Evolutionary conservation across 805 yeast species (phyloP), one percentile per base, ranked within the genome.

Genomic region (Myxozyma lipomycoides): DNA sequence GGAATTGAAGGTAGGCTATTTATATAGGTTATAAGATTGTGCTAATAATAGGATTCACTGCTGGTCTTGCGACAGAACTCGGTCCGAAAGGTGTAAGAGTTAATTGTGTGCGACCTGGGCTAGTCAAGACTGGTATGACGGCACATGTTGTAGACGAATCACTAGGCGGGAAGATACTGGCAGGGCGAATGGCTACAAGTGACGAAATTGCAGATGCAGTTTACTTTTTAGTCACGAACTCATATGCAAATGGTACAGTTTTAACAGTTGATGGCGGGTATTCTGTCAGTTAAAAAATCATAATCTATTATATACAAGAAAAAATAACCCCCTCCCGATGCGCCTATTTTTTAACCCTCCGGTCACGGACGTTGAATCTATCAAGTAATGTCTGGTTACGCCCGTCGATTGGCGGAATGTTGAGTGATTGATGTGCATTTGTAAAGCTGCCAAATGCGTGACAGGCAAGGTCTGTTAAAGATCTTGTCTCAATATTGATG

Each of bases 401-500:
- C 21, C 21, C 12, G 9, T 17, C 6, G n/a, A 6, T 21, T 17
- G 19, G 21, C 21, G 38, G 21, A n/a, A n/a, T 17, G 18, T 15
- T 17, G 12, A 6, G 6, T 6, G 21, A 17, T 21, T 5, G n/a
- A 6, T 35, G 38, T 6, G 38, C 38, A 6, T 17, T 17, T 7
- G 15, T 37, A 62, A 76, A 82, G 37, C 69, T 71, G 18, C 73
- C 69, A 5, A 78, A 76, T 32, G 75, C 63, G 3, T 36, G 46
- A 9, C 50, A 46, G 23, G 81, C 73, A 38, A 77, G 66, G 26
- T 75, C 78, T 45, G 82, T 84, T 34, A 90, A 69, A 57, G 78
- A 79, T 55, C 80, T 81, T 68, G 79, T 84, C 63, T 89, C 97
- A 36, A 77, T 62, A 36, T 73, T 81, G 61, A 90, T 82, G 67